Evolutionary conservation across 768 basidiomycete genomes (phyloP).

Genomic region (Grammothele lineata): DNA sequence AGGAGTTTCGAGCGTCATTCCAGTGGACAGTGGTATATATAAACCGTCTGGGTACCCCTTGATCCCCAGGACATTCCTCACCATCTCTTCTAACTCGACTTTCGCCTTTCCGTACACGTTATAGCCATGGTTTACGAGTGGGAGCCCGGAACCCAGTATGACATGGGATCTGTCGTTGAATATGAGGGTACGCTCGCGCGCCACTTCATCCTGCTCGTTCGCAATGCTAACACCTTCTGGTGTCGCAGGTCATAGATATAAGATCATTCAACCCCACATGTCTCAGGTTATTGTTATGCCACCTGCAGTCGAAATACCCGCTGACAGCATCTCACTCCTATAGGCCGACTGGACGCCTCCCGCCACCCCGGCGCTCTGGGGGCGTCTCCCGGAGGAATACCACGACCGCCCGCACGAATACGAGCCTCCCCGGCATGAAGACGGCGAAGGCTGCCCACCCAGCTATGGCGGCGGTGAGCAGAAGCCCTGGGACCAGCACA

Average conservation of each 20-base stretch:
- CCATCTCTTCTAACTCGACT: neutral
- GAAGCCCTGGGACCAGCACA: constrained; percentile 21
- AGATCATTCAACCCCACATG: constrained; percentile 66
- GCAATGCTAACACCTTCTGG: neutral
- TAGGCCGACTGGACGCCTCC: constrained; percentile 69
- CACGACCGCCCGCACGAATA: constrained; percentile 17
- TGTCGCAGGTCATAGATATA: constrained; percentile 49
- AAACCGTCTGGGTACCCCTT: neutral
- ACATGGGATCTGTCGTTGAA: constrained; percentile 46
- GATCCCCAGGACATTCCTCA: neutral
- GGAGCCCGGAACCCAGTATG: constrained; percentile 63
- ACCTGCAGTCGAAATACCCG: neutral
- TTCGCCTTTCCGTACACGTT: neutral
- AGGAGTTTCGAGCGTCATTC: neutral
- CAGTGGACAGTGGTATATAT: constrained; percentile 9
- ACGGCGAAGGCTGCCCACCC: constrained; percentile 10
- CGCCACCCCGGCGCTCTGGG: constrained; percentile 65
- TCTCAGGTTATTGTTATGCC: constrained; percentile 47
- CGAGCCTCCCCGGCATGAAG: constrained; percentile 18
- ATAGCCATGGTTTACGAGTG: constrained; percentile 34
- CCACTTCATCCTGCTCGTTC: neutral
- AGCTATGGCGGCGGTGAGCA: constrained; percentile 5
- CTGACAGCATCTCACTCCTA: neutral
- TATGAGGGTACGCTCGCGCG: constrained; percentile 42
- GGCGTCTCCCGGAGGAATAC: constrained; percentile 36